Base-by-base conservation (phyloP, 345 rosid genomes). In the Acer yangbiense region DNA sequence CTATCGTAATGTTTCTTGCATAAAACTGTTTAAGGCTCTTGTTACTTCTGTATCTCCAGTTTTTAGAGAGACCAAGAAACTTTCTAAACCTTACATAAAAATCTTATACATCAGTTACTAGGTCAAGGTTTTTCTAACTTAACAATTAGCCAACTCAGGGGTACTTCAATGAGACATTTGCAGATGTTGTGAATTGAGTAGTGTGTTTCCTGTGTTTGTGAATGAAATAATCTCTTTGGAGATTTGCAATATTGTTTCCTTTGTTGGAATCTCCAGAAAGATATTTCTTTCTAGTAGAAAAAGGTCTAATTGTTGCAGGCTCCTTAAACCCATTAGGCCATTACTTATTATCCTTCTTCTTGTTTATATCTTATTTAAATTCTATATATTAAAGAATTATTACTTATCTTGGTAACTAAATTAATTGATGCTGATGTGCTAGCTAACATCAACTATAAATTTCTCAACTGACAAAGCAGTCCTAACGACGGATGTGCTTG, bases 401-500 rank as follows among this genome's bases (percentile, higher is more conserved):
- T 54, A 32, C 46, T 50, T 32, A 13, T 25, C 64, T 75, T 27
- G 18, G 27, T 61, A 7, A 11, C 52, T 66, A 62, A 48, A 65
- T 67, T 62, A 69, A 62, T 23, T 46, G 68, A 71, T 79, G 75
- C 73, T 44, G 63, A 63, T 84, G 74, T 39, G 13, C 68, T 71
- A 82, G 75, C 83, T 82, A 81, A 57, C 46, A 55, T 63, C 43
- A 73, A 72, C 74, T 79, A 74, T 46, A 75, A 73, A 25, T 58
- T 77, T 80, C 77, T 76, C 72, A 65, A 65, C 74, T 62, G 71
- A 50, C 55, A 75, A 73, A 69, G 69, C 25, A 71, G 72, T 71
- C 68, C 84, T 83, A 88, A 70, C 50, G 32, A 82, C 78, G 35
- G 27, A 61, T 66, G 71, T 65, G 78, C 65, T 76, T 78, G 60